phyloP scores from a whole-genome alignment of 257 asterid species.

The Apocynum venetum region DNA sequence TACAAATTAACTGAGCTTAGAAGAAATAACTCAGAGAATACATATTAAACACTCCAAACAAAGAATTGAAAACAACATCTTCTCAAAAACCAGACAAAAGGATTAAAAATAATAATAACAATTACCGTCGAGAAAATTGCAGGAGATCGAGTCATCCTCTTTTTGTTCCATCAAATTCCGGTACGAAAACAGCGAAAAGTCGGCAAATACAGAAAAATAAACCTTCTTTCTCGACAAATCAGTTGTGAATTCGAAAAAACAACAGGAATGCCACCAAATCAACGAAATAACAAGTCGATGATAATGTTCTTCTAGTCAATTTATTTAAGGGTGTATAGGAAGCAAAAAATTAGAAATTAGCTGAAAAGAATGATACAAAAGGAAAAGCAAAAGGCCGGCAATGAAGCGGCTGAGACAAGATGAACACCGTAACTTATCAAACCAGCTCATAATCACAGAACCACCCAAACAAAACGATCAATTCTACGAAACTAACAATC shows the following conservation, averaged over 20 bases:
- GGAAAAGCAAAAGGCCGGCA: constrained; percentile 86
- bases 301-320: background rate
- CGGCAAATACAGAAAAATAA: constrained; percentile 4
- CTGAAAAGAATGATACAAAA: constrained; percentile 73
- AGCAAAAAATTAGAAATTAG: constrained; percentile 88
- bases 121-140: constrained; percentile 53
- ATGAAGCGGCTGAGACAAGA: constrained; percentile 83
- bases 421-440: constrained; percentile 67
- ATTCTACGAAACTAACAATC: constrained; percentile 21
- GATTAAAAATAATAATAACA: background rate
- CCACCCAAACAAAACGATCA: constrained; percentile 15
- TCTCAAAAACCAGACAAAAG: background rate
- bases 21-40: background rate
- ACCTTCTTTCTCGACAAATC: background rate
- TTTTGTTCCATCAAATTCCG: constrained; percentile 49
- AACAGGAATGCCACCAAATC: background rate
- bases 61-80: background rate
- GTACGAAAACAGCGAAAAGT: constrained; percentile 3
- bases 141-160: constrained; percentile 33
- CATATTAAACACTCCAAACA: background rate
- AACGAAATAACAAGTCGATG: background rate
- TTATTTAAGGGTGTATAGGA: constrained; percentile 83
- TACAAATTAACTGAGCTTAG: background rate
- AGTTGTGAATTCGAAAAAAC: background rate
- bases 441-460: constrained; percentile 73